Evolutionary conservation across 768 basidiomycete species (phyloP).

Genomic region (Hydnomerulius pinastri): DNA sequence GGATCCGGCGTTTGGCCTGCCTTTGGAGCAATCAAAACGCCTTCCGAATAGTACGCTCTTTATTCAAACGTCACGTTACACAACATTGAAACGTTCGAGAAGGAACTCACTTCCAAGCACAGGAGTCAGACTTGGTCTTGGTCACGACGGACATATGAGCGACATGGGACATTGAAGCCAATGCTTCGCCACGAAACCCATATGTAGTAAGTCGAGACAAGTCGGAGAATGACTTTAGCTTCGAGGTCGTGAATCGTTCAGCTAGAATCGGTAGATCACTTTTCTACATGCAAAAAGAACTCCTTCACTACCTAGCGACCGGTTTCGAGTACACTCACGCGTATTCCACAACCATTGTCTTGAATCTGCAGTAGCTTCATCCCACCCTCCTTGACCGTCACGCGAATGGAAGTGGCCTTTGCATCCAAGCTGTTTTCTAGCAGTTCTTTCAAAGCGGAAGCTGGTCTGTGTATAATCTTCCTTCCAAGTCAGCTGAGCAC

Average conservation of each 20-base stretch:
- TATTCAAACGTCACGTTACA: constrained; percentile 7
- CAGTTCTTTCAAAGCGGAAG: constrained; percentile 94
- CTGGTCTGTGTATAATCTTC: constrained; percentile 86
- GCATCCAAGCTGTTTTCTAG: constrained; percentile 97
- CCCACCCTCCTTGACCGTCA: constrained; percentile 94
- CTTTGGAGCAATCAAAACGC: constrained; percentile 68
- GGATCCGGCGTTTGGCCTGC: constrained; percentile 74
- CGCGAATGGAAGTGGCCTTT: constrained; percentile 79
- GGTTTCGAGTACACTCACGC: constrained; percentile 50
- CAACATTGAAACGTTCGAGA: not conserved
- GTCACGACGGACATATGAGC: constrained; percentile 88
- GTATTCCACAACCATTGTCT: constrained; percentile 95
- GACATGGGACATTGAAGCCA: constrained; percentile 95
- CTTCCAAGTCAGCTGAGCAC: constrained; percentile 18
- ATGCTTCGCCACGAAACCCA: constrained; percentile 95
- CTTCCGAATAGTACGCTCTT: constrained; percentile 85
- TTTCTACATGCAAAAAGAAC: constrained; percentile 52
- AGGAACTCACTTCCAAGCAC: constrained; percentile 87
- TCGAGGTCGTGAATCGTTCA: constrained; percentile 94
- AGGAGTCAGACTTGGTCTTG: constrained; percentile 78
- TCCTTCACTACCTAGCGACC: not conserved
- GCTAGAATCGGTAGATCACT: constrained; percentile 87
- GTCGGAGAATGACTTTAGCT: constrained; percentile 84
- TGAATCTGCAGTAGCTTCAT: constrained; percentile 94
- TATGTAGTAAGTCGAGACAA: constrained; percentile 84